Conservation (phyloP, 441 rosid genomes). For the Daphne laureola region DNA sequence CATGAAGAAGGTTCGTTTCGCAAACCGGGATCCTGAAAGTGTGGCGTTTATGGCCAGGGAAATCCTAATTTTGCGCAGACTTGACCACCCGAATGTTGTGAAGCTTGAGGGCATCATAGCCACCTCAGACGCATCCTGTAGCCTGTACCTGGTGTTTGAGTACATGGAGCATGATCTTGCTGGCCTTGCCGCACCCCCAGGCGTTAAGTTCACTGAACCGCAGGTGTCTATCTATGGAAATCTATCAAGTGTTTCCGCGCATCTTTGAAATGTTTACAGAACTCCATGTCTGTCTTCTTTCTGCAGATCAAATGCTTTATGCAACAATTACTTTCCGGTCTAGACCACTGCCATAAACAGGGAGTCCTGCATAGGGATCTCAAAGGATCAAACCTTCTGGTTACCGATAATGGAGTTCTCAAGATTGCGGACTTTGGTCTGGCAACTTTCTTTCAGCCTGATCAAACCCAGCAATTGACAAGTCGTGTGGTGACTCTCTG, state of each 20-base stretch:
- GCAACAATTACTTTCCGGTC: constrained; percentile 75
- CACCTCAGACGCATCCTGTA: constrained; percentile 70
- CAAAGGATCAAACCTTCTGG: constrained; percentile 81
- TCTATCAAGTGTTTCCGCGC: no score
- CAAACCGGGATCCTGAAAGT: constrained; percentile 85
- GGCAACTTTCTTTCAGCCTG: constrained; percentile 53
- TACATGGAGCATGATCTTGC: constrained; percentile 97
- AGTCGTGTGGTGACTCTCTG: constrained; percentile 96
- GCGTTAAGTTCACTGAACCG: constrained; percentile 62
- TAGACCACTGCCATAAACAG: constrained; percentile 77
- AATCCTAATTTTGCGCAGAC: constrained; percentile 68
- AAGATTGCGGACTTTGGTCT: constrained; percentile 93
- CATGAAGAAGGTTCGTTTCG: constrained; percentile 89
- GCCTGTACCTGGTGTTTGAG: constrained; percentile 88
- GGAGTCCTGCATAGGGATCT: constrained; percentile 87
- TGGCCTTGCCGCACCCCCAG: constrained; percentile 71
- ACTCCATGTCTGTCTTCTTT: constrained; percentile 7
- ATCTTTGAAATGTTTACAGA: no score
- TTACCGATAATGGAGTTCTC: constrained; percentile 63
- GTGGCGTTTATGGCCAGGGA: constrained; percentile 98
- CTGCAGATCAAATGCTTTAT: constrained; percentile 84
- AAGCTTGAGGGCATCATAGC: constrained; percentile 79
- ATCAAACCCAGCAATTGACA: constrained; percentile 58
- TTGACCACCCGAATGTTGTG: constrained; percentile 88
- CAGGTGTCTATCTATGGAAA: constrained; percentile 39